Conservation (phyloP, 805 yeast species). For the Lipomyces oligophaga region DNA sequence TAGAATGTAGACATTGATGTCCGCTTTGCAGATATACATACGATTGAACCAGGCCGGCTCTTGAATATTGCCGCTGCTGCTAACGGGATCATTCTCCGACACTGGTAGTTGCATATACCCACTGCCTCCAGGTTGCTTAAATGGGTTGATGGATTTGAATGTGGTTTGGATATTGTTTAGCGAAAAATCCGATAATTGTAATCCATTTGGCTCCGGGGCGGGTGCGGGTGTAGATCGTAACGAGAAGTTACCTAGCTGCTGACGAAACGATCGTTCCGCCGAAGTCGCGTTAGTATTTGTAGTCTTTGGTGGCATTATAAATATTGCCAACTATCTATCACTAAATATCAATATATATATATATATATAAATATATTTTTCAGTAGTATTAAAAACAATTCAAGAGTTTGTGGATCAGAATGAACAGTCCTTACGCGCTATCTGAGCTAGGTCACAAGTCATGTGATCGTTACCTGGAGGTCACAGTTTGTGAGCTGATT, state of each 20-base stretch:
- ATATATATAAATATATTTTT: no score
- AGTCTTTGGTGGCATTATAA: no score
- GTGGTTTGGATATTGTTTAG: constrained; percentile 13
- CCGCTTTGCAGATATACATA: constrained; percentile 10
- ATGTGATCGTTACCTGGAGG: no score
- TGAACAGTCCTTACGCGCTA: not conserved
- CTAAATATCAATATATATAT: no score
- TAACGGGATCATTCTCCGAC: constrained; percentile 49
- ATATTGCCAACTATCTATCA: no score
- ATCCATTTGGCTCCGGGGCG: constrained; percentile 3
- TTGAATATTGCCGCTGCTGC: constrained; percentile 39
- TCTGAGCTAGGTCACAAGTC: no score
- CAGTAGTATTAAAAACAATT: not conserved
- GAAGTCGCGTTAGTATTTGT: no score
- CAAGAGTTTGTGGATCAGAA: not conserved
- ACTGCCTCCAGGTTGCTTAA: constrained; percentile 8
- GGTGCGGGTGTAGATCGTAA: constrained; percentile 14
- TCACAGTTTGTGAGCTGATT: no score
- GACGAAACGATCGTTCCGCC: constrained; percentile 26
- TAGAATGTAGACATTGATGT: not conserved
- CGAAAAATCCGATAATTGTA: constrained; percentile 19
- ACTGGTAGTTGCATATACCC: constrained; percentile 61
- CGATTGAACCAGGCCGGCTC: constrained; percentile 69
- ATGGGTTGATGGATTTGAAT: constrained; percentile 19
- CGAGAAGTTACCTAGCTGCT: constrained; percentile 26